These are phyloP conservation scores for Cladosporium sp. DNA, from an alignment of 2,329 filamentous ascomycete species.

Conservation along the genomic window DNA sequence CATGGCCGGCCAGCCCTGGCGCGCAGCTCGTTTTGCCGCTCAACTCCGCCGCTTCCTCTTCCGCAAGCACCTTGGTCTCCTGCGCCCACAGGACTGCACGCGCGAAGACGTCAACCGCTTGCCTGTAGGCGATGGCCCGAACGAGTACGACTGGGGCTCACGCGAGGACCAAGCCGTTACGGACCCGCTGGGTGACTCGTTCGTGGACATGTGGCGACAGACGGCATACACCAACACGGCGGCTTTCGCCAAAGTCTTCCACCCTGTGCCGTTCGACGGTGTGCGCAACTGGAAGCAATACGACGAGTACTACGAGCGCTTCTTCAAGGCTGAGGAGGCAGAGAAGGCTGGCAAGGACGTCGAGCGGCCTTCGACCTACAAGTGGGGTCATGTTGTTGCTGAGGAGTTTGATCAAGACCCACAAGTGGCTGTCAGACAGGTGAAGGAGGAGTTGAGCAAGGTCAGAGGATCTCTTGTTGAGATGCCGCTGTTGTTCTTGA, in stretches of 20 bases:
- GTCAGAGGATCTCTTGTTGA: slow-evolving; percentile 66
- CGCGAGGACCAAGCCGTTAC: slow-evolving; percentile 55
- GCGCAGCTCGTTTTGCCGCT: slow-evolving; percentile 70
- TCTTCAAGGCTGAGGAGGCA: slow-evolving; percentile 51
- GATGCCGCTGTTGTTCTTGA: slow-evolving; percentile 86
- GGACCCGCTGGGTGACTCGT: slow-evolving; percentile 67
- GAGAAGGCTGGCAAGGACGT: slow-evolving; percentile 42
- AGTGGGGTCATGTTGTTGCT: slow-evolving; percentile 79
- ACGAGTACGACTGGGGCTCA: slow-evolving; percentile 48
- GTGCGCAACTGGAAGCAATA: slow-evolving; percentile 71
- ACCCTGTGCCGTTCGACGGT: slow-evolving; percentile 66
- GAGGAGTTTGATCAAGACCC: slow-evolving; percentile 44
- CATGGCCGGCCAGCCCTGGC: slow-evolving; percentile 71
- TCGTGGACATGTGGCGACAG: slow-evolving; percentile 67
- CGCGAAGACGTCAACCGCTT: slow-evolving; percentile 54
- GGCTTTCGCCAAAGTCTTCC: slow-evolving; percentile 76
- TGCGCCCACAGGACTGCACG: slow-evolving; percentile 69
- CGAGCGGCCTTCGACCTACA: slow-evolving; percentile 56
- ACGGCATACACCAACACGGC: slow-evolving; percentile 76
- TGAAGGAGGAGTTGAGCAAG: slow-evolving; percentile 65
- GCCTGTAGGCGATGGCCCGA: slow-evolving; percentile 52
- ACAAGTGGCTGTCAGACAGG: slow-evolving; percentile 38
- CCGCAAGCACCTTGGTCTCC: slow-evolving; percentile 84
- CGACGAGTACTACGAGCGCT: slow-evolving; percentile 62
- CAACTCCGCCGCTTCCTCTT: slow-evolving; percentile 81